Percentiles rank a stretch among this genome's conserved stretches.
Evolutionary conservation across 2,329 filamentous ascomycete genomes (phyloP).

Genomic region (Arthrinium phaeospermum): DNA sequence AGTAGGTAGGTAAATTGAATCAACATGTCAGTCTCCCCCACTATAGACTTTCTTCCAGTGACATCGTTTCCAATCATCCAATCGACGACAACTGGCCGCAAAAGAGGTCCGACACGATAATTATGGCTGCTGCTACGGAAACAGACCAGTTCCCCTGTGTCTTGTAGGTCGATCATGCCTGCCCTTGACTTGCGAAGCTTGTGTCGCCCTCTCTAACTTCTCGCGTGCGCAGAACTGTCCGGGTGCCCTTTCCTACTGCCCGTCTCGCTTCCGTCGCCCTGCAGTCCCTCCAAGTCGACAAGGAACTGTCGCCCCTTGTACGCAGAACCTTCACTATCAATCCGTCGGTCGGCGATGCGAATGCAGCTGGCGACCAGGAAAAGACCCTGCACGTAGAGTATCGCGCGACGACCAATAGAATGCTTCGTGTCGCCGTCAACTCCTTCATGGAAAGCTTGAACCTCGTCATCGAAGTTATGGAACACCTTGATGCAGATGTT

Average conservation of each 20-base stretch:
- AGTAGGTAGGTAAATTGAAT: neutral
- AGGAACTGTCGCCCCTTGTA: conserved; percentile 86
- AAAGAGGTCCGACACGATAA: conserved; percentile 7
- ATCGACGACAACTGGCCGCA: neutral
- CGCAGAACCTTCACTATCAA: conserved; percentile 70
- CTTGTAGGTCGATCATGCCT: conserved; percentile 15
- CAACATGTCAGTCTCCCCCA: conserved; percentile 9
- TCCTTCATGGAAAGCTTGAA: conserved; percentile 91
- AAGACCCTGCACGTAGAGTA: conserved; percentile 76
- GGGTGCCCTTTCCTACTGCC: conserved; percentile 80
- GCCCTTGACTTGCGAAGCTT: neutral
- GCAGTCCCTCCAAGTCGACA: conserved; percentile 80
- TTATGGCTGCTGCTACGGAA: conserved; percentile 17
- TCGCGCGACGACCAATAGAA: conserved; percentile 88
- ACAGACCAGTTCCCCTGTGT: conserved; percentile 21
- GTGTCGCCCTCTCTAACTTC: neutral
- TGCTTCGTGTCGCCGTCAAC: conserved; percentile 95
- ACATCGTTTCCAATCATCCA: conserved; percentile 10
- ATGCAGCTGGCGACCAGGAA: conserved; percentile 35
- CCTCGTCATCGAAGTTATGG: conserved; percentile 87
- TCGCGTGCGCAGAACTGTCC: conserved; percentile 64
- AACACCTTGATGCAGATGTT: conserved; percentile 86
- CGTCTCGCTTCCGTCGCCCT: conserved; percentile 80
- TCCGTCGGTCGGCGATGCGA: conserved; percentile 29
- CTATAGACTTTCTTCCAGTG: conserved; percentile 2